Evolutionary conservation across 257 asterid species (phyloP).

Genomic region (Apocynum venetum): DNA sequence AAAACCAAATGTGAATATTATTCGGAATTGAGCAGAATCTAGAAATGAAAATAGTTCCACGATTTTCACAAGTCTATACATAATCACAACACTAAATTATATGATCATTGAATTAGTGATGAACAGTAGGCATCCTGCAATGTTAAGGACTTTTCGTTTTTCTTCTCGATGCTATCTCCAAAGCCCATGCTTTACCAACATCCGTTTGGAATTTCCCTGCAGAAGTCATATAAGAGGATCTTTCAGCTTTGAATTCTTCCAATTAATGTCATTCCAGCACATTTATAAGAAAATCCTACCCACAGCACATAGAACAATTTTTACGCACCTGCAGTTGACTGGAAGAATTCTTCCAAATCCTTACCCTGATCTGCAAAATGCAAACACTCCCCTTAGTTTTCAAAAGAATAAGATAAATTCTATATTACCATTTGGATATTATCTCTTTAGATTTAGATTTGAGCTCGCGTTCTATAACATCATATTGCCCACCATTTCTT

Average conservation of each 20-base stretch:
- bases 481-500: not conserved
- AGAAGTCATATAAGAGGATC: not conserved
- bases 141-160: slow-evolving; percentile 13
- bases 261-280: not conserved
- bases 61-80: not conserved
- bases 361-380: slow-evolving; percentile 72
- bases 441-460: not conserved
- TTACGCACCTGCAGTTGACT: slow-evolving; percentile 78
- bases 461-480: not conserved
- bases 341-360: slow-evolving; percentile 79
- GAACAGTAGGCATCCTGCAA: not conserved
- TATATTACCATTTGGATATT: not conserved
- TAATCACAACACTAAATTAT: not conserved
- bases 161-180: slow-evolving; percentile 73
- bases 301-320: not conserved
- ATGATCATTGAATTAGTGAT: not conserved
- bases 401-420: not conserved
- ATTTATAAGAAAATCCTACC: not conserved
- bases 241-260: not conserved
- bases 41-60: no score
- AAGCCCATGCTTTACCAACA: slow-evolving; percentile 91
- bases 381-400: not conserved
- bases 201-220: slow-evolving; percentile 93
- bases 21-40: no score
- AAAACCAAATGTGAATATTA: no score